phyloP scores from a whole-genome alignment of 805 yeast genomes.

The Schwanniomyces polymorphus region DNA sequence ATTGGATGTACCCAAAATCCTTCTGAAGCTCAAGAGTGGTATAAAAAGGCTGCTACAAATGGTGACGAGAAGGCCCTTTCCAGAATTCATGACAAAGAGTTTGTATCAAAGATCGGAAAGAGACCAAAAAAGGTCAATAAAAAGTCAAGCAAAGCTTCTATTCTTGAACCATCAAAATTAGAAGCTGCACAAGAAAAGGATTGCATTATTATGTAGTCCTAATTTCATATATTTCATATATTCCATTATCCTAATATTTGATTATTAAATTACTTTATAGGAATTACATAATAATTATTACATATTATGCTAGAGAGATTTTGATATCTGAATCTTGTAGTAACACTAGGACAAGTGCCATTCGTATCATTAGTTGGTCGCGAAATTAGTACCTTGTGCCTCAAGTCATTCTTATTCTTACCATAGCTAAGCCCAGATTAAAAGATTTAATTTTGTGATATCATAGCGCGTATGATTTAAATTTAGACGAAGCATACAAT shows the following conservation, averaged over 20 bases:
- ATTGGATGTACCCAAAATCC: slow-evolving; percentile 72
- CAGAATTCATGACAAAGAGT: slow-evolving; percentile 31
- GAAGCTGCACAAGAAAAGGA: slow-evolving; percentile 30
- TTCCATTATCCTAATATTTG: neutral
- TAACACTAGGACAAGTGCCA: too few relatives aligned
- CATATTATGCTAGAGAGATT: too few relatives aligned
- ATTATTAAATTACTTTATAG: too few relatives aligned
- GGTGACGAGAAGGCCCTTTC: slow-evolving; percentile 41
- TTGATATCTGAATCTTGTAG: too few relatives aligned
- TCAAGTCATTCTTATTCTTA: too few relatives aligned
- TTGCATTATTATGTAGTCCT: slow-evolving; percentile 47
- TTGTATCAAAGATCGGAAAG: slow-evolving; percentile 29
- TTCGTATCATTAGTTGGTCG: too few relatives aligned
- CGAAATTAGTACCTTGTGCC: too few relatives aligned
- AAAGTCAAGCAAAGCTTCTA: neutral
- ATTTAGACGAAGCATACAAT: too few relatives aligned
- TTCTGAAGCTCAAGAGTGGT: slow-evolving; percentile 71
- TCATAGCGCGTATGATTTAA: too few relatives aligned
- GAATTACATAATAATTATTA: too few relatives aligned
- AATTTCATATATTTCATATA: neutral
- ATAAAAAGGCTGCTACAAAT: slow-evolving; percentile 65
- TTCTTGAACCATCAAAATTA: neutral
- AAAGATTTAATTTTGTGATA: too few relatives aligned
- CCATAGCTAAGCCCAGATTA: too few relatives aligned
- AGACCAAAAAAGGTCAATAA: slow-evolving; percentile 17